These are phyloP conservation scores for Clitopilus passeckerianus DNA, from an alignment of 768 basidiomycete species.

Conservation along the genomic window DNA sequence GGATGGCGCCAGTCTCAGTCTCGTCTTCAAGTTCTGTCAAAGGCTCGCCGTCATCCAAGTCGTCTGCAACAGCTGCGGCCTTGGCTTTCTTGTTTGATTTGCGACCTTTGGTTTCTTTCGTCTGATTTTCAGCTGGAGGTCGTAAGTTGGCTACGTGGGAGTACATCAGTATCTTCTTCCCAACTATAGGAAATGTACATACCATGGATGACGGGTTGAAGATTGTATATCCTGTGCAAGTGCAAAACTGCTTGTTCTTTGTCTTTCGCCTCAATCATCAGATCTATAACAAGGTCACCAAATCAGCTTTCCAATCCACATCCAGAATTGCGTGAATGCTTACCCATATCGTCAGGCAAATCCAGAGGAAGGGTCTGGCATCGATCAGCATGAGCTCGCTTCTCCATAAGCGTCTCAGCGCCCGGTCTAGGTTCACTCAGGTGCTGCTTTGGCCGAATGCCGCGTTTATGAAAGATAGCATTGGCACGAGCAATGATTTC, in stretches of 20 bases:
- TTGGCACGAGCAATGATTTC: slow-evolving; percentile 74
- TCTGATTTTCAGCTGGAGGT: slow-evolving; percentile 34
- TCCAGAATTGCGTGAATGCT: too few species aligned
- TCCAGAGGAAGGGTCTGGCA: slow-evolving; percentile 63
- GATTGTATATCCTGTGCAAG: slow-evolving; percentile 69
- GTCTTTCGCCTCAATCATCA: slow-evolving; percentile 94
- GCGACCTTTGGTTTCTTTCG: slow-evolving; percentile 38
- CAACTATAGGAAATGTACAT: slow-evolving; percentile 9
- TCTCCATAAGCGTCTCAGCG: slow-evolving; percentile 78
- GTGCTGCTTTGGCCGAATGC: slow-evolving; percentile 90
- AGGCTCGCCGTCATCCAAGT: not conserved
- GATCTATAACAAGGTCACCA: slow-evolving; percentile 35
- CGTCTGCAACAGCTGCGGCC: slow-evolving; percentile 4
- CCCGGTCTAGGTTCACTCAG: slow-evolving; percentile 87
- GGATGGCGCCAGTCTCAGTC: not conserved
- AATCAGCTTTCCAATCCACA: too few species aligned
- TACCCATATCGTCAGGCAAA: slow-evolving; percentile 65
- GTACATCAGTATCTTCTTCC: not conserved
- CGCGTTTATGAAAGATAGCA: slow-evolving; percentile 66
- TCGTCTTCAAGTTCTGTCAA: not conserved
- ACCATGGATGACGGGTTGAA: slow-evolving; percentile 63
- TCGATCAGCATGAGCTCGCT: slow-evolving; percentile 82
- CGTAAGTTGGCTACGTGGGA: slow-evolving; percentile 32
- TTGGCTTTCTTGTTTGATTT: slow-evolving; percentile 34
- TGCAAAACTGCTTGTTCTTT: slow-evolving; percentile 94